These are phyloP conservation scores for Orobanche coerulescens DNA, from an alignment of 257 asterid genomes.

Conservation along the genomic window DNA sequence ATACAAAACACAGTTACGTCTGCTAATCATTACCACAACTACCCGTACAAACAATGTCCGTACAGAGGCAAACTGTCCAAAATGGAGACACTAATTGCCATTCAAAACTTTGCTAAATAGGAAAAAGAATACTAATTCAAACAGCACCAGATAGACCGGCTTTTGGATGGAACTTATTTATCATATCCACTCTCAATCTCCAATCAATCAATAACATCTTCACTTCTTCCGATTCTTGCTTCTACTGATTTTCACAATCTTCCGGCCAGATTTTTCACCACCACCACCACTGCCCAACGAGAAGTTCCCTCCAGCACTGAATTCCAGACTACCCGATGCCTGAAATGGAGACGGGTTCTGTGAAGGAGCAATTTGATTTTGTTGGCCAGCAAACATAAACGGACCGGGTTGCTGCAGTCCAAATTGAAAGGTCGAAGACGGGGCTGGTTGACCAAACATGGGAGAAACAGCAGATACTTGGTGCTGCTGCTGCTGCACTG, in stretches of 20 bases:
- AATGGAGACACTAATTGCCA: constrained; percentile 25
- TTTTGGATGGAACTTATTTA: background rate
- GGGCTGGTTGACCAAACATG: constrained; percentile 47
- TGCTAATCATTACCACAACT: constrained; percentile 3
- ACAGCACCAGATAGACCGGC: background rate
- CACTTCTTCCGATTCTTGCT: constrained; percentile 53
- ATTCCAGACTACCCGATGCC: constrained; percentile 46
- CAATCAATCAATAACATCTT: background rate
- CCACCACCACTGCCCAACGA: constrained; percentile 71
- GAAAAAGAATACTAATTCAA: background rate
- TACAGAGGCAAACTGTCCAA: constrained; percentile 20
- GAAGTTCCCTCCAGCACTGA: constrained; percentile 68
- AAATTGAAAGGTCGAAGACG: constrained; percentile 40
- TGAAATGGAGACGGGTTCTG: constrained; percentile 44
- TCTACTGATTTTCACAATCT: constrained; percentile 35
- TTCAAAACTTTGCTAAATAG: constrained; percentile 22
- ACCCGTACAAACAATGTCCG: constrained; percentile 19
- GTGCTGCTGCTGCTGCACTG: constrained; percentile 35
- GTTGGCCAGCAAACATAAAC: constrained; percentile 60
- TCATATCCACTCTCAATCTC: background rate
- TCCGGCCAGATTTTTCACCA: constrained; percentile 50
- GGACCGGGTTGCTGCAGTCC: constrained; percentile 39
- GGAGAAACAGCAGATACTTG: constrained; percentile 15
- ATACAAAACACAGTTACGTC: too few relatives aligned
- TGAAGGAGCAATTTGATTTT: constrained; percentile 35